Base-by-base conservation (phyloP, 352 stramenopile genomes). In the Halophytophthora polymorphica region DNA sequence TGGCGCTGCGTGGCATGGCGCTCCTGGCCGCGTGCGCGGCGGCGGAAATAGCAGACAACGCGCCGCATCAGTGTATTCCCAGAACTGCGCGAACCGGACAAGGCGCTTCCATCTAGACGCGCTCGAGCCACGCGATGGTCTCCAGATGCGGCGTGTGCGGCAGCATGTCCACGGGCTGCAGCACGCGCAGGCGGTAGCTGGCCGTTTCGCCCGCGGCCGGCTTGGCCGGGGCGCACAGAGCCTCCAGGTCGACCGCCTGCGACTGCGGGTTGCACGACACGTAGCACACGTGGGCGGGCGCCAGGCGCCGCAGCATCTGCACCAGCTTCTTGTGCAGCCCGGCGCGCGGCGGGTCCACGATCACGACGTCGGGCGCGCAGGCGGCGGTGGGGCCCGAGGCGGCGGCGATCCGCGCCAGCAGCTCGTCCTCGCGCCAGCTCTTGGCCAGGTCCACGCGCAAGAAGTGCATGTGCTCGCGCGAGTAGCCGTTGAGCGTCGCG, bases 131-230 rank as follows among this genome's bases (percentile, higher is more conserved):
- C 13, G 78, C 78, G 25, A 92, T 74, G 4, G 80, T 90, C 55
- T 92, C 82, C 19, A 88, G 78, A 47, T 92, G 82, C 8, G 78
- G 78, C 14, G 82, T 92, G 44, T 92, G 78, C 8, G 82, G 82
- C 18, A 92, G 66, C 82, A 90, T 90, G 41, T 92, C 82, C 8
- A 92, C 82, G 2, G 82, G 82, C 39, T 89, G 72, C 2, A 88
- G 29, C 35, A 63, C 57, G 13, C 65, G 56, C n/a, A 88, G 63
- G 1, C 50, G 50, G 47, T 90, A 90, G 12, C 50, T 35, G 1
- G 46, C 44, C 18, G 59, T 33, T 50, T 66, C 52, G 38, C 51
- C 56, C 8, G 17, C 43, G 41, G 62, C 51, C 19, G 57, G 57
- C 23, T 66, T 66, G 11, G 39, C 19, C 29, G 51, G 49, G 1